Conservation (phyloP, 352 stramenopile species). For the Globisporangium radiosum region DNA sequence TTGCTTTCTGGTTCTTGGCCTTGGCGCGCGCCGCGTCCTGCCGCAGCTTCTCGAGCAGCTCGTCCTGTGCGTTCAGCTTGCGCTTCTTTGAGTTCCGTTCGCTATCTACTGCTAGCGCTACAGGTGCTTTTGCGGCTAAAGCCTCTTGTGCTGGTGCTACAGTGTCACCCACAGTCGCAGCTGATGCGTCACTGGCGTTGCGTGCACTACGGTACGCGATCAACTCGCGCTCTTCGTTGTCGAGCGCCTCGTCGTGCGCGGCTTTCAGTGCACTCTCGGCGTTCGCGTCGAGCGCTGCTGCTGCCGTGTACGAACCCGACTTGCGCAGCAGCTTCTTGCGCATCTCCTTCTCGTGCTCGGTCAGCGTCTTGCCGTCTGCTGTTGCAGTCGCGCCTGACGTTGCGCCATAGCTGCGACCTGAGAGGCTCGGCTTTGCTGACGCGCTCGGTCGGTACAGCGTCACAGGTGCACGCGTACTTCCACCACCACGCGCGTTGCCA, state of each 20-base stretch:
- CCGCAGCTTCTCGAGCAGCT: constrained; percentile 59
- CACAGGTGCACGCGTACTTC: constrained; percentile 21
- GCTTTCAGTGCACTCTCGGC: constrained; percentile 17
- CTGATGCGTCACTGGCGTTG: background rate
- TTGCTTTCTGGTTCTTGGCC: constrained; percentile 73
- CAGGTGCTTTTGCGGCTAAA: background rate
- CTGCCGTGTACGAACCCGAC: constrained; percentile 20
- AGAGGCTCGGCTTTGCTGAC: constrained; percentile 23
- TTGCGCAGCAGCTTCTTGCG: constrained; percentile 69
- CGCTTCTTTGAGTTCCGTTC: constrained; percentile 35
- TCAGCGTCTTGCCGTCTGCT: constrained; percentile 22
- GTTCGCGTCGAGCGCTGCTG: constrained; percentile 22
- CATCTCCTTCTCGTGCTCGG: constrained; percentile 59
- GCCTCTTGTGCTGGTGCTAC: background rate
- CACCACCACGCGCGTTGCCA: background rate
- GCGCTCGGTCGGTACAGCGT: constrained; percentile 48
- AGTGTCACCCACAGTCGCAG: background rate
- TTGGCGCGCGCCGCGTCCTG: constrained; percentile 60
- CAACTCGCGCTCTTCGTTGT: constrained; percentile 60
- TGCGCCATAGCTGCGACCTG: constrained; percentile 16
- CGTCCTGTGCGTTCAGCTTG: constrained; percentile 58
- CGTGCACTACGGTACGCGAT: constrained; percentile 28
- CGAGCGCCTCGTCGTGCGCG: constrained; percentile 24
- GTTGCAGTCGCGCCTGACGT: background rate
- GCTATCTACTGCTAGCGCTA: background rate